These are phyloP conservation scores for Talaromyces sp. DNA, from an alignment of 2,329 filamentous ascomycete genomes.

Conservation along the genomic window DNA sequence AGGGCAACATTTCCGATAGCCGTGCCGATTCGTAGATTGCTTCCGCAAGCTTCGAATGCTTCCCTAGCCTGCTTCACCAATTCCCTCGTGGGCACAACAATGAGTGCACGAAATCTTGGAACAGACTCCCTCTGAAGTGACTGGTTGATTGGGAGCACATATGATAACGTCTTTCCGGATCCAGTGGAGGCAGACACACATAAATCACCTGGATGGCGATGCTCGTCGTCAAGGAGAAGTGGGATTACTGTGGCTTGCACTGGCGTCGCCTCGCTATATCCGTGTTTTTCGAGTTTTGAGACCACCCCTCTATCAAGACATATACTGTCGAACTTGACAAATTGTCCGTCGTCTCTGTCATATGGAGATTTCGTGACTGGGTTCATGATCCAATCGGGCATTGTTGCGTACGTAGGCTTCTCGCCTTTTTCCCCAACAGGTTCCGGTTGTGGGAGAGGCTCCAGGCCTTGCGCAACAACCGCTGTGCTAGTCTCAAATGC, in stretches of 20 bases:
- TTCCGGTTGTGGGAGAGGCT: conserved; percentile 69
- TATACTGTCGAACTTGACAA: conserved; percentile 57
- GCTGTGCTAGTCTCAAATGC: conserved; percentile 22
- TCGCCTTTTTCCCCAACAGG: conserved; percentile 53
- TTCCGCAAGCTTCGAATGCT: conserved; percentile 67
- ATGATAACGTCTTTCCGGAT: conserved; percentile 91
- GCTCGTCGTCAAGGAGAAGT: conserved; percentile 63
- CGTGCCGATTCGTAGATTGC: conserved; percentile 69
- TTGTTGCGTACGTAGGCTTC: conserved; percentile 65
- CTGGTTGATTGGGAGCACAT: conserved; percentile 78
- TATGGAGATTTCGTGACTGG: conserved; percentile 65
- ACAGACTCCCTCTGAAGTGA: conserved; percentile 61
- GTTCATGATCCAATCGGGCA: conserved; percentile 74
- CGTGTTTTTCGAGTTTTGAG: conserved; percentile 60
- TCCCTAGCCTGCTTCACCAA: conserved; percentile 81
- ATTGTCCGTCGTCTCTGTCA: conserved; percentile 33
- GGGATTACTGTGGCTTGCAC: conserved; percentile 78
- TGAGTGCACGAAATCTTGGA: conserved; percentile 67
- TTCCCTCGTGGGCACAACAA: conserved; percentile 87
- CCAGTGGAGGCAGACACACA: conserved; percentile 90
- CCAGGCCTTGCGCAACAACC: conserved; percentile 53
- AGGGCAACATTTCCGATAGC: conserved; percentile 77
- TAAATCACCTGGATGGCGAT: conserved; percentile 65
- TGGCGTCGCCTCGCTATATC: conserved; percentile 67
- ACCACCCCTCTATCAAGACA: conserved; percentile 58